phyloP scores from a whole-genome alignment of 2,329 filamentous ascomycete species.

The Xenosphaeropsis pyriputrescens region DNA sequence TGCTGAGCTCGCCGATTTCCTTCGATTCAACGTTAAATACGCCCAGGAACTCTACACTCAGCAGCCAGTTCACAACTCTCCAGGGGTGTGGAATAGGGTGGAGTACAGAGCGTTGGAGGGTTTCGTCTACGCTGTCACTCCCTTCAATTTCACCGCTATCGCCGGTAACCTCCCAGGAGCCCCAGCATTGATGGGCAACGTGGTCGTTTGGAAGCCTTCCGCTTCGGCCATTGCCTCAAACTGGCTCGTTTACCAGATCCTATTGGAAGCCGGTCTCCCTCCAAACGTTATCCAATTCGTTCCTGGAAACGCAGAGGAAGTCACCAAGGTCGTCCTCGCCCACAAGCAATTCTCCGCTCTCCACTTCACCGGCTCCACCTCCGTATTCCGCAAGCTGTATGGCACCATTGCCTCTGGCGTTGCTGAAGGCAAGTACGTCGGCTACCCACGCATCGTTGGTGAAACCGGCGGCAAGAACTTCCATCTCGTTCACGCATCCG shows the following conservation, averaged over 20 bases:
- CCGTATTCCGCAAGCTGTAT: slow-evolving; percentile 77
- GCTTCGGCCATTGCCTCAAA: slow-evolving; percentile 76
- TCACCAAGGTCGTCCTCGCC: slow-evolving; percentile 60
- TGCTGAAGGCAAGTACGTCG: slow-evolving; percentile 63
- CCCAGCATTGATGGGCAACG: slow-evolving; percentile 79
- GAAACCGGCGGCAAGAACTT: slow-evolving; percentile 94
- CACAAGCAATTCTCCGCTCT: slow-evolving; percentile 72
- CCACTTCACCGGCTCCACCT: slow-evolving; percentile 85
- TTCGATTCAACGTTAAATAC: slow-evolving; percentile 86
- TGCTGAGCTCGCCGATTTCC: slow-evolving; percentile 83
- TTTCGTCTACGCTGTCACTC: slow-evolving; percentile 82
- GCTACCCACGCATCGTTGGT: slow-evolving; percentile 76
- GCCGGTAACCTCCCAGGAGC: slow-evolving; percentile 70
- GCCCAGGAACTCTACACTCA: slow-evolving; percentile 78
- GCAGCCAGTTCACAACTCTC: slow-evolving; percentile 69
- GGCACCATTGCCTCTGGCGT: slow-evolving; percentile 74
- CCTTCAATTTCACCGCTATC: slow-evolving; percentile 94
- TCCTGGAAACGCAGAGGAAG: slow-evolving; percentile 68
- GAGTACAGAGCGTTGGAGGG: slow-evolving; percentile 82
- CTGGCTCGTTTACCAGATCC: slow-evolving; percentile 75
- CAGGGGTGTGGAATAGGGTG: slow-evolving; percentile 77
- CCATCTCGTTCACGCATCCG: slow-evolving; percentile 63
- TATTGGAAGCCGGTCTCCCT: slow-evolving; percentile 77
- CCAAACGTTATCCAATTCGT: slow-evolving; percentile 83
- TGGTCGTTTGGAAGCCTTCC: slow-evolving; percentile 87